phyloP scores from a whole-genome alignment of 2,329 filamentous ascomycete genomes.

The Alternaria sp. region DNA sequence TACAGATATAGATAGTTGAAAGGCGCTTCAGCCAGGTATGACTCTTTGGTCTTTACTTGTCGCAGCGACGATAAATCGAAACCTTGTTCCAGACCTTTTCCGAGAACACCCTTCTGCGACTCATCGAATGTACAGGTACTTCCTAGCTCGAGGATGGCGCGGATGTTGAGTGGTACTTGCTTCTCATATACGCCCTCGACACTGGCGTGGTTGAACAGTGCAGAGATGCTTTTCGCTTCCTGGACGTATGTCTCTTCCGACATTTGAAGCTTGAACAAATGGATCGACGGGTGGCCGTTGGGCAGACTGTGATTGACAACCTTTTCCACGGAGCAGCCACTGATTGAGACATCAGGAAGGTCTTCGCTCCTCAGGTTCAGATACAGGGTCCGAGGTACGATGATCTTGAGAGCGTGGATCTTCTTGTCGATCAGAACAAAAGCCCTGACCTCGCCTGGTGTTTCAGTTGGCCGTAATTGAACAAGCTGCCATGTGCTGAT shows the following conservation, averaged over 20 bases:
- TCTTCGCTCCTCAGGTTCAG: conserved; percentile 90
- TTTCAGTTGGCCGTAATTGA: conserved; percentile 83
- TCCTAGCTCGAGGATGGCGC: conserved; percentile 87
- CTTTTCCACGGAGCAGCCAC: conserved; percentile 88
- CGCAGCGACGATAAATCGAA: conserved; percentile 85
- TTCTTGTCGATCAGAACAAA: conserved; percentile 94
- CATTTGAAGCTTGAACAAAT: conserved; percentile 93
- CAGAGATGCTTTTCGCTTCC: conserved; percentile 81
- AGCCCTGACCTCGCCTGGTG: conserved; percentile 84
- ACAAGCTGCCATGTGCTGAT: conserved; percentile 95
- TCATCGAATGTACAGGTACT: conserved; percentile 95
- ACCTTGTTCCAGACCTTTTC: conserved; percentile 89
- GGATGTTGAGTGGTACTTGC: conserved; percentile 84
- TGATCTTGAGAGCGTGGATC: conserved; percentile 85
- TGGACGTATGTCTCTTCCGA: conserved; percentile 86
- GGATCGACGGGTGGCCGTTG: conserved; percentile 91
- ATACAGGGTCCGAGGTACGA: conserved; percentile 88
- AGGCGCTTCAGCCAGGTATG: conserved; percentile 78
- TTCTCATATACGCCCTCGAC: conserved; percentile 98
- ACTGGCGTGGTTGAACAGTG: conserved; percentile 88
- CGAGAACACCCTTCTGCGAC: conserved; percentile 85
- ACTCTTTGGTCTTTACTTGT: conserved; percentile 69
- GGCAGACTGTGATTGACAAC: conserved; percentile 91
- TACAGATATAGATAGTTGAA: conserved; percentile 91
- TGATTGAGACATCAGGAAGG: conserved; percentile 85